Base-by-base conservation (phyloP, 768 basidiomycete species). In the Boletus patriciae region DNA sequence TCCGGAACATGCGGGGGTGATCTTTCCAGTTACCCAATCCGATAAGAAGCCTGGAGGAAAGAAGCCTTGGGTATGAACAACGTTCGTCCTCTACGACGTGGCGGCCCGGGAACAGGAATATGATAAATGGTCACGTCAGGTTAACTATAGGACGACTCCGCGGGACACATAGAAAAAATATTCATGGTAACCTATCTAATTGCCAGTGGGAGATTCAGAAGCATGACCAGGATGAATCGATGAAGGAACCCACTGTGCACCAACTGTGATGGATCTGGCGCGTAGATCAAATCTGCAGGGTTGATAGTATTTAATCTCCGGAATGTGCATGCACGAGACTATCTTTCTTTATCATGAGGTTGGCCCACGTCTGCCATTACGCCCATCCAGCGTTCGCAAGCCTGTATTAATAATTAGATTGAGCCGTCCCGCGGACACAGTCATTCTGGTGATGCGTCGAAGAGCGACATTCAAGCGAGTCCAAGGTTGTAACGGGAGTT, bases 101-200 rank as follows among this genome's bases (percentile, higher is more conserved):
- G n/a, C n/a, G n/a, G n/a, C n/a, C n/a, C n/a, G n/a, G n/a, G n/a
- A n/a, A n/a, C n/a, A n/a, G n/a, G n/a, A n/a, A n/a, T n/a, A n/a
- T n/a, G n/a, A 9, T 18, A 16, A 52, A 11, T 18, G 36, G 43
- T 8, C 43, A 46, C 37, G 33, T 46, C 38, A 45, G 33, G n/a
- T 45, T 5, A 13, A n/a, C 36, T 16, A 31, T 44, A 15, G 16
- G 23, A 60, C n/a, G 37, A 49, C 44, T 56, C 60, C 60, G 52
- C 48, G 48, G 53, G 29, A 50, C 16, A n/a, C 15, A 15, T 52
- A 33, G 21, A 11, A 33, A 34, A n/a, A 45, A 38, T 23, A 18
- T 16, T 33, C 34, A 34, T n/a, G 15, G 13, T 27, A 21, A 46
- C 27, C 27, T 21, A 41, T 61, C 21, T 27, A 6, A 25, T 23